Base-by-base conservation (phyloP, 352 stramenopile genomes). In the Blastocystis sp. region DNA sequence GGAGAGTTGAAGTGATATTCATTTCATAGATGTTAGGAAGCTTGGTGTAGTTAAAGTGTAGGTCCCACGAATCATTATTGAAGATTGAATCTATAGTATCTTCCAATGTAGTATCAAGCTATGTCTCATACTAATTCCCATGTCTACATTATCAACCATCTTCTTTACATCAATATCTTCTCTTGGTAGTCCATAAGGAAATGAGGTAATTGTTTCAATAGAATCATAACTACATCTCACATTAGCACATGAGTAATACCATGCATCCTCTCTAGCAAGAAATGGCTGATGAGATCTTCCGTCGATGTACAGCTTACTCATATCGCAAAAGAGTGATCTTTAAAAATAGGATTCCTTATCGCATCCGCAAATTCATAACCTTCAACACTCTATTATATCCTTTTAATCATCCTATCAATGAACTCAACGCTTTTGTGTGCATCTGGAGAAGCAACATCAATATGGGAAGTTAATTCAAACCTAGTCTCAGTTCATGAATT, bases 381-480 rank as follows among this genome's bases (percentile, higher is more conserved):
- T 42, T 0, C n/a, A 42, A 54, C 40, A 13, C 9, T 24, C 44
- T 42, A 78, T 56, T 53, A 37, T 56, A 59, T 22, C 33, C 27
- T 56, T 57, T 56, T 57, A 42, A 4, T 5, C 11, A 35, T 30
- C 5, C 22, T 11, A 19, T 22, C 33, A 53, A 78, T 78, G 66
- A 51, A 27, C 6, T 33, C 17, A 59, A 51, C 44, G 22, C 42
- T 84, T 54, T 56, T 84, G 73, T 84, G 73, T 57, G 44, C 73
- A 22, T 66, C 73, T 48, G 73, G 73, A 51, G 30, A 42, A 0
- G 27, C 11, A 7, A 84, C 73, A 44, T 13, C 15, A 11, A 69
- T 84, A 33, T 84, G 73, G 73, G 15, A 37, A 40, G 73, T 68
- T 40, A 57, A 84, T n/a, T 40, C 44, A 1, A 56, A 62, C 9